These are phyloP conservation scores for Agarophyton chilense DNA, from an alignment of 23 red algal species.

Conservation along the genomic window DNA sequence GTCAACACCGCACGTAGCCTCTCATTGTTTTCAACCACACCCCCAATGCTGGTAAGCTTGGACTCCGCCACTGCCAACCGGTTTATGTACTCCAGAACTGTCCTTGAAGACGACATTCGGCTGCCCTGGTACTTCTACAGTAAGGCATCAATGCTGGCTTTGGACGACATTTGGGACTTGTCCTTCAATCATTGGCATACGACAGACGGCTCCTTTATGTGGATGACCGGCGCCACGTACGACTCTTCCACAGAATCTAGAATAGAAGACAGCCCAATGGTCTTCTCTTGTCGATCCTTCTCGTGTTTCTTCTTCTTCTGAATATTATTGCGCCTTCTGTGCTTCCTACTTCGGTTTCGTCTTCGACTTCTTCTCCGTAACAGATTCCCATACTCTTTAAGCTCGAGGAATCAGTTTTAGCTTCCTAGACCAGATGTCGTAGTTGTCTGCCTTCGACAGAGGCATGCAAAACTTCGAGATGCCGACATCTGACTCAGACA, in stretches of 20 bases:
- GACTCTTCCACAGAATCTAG: neutral
- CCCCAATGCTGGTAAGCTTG: neutral
- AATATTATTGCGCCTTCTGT: neutral
- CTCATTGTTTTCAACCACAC: neutral
- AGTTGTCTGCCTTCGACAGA: no score
- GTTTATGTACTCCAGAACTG: constrained; percentile 28
- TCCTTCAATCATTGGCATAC: neutral
- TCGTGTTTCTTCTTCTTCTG: no score
- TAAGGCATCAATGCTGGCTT: neutral
- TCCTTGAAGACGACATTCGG: neutral
- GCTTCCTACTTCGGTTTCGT: neutral
- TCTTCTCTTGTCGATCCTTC: neutral
- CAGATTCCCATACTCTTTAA: no score
- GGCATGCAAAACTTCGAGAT: neutral
- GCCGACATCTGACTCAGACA: neutral
- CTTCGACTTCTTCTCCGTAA: no score
- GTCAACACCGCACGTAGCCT: neutral
- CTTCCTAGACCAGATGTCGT: neutral
- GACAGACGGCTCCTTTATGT: neutral
- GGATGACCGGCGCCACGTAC: neutral
- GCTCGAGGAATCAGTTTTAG: neutral
- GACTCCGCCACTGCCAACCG: neutral
- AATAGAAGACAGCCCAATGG: neutral
- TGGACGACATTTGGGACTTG: neutral
- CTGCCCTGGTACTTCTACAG: neutral